Percentiles rank a stretch among this genome's conserved stretches.
Conservation (phyloP, 108 stramenopile species). For the Nitzschia sp. region DNA sequence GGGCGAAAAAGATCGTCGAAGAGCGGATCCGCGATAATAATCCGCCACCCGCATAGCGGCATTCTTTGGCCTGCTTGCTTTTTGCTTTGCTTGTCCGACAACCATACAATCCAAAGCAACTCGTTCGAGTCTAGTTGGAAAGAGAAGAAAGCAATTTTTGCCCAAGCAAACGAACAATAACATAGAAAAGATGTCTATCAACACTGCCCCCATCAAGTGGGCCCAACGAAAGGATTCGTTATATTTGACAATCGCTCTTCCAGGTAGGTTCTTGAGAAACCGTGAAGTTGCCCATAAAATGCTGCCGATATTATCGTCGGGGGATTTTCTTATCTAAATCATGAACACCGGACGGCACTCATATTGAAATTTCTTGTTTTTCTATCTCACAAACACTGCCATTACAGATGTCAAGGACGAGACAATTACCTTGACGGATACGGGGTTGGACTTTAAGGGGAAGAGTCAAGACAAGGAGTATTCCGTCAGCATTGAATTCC, state of each 20-base stretch:
- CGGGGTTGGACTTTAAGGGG: conserved; percentile 80
- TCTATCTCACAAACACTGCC: not conserved
- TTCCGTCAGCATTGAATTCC: conserved; percentile 86
- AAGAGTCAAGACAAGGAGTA: conserved; percentile 79
- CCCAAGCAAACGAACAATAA: conserved; percentile 13
- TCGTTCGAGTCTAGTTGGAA: no score
- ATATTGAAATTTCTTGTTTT: not conserved
- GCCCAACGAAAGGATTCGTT: conserved; percentile 92
- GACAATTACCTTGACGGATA: conserved; percentile 82
- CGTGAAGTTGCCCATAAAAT: not conserved
- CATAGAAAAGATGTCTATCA: conserved; percentile 38
- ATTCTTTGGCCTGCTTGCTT: no score
- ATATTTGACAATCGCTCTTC: conserved; percentile 89
- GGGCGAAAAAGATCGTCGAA: no score
- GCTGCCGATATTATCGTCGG: not conserved
- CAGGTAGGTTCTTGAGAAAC: conserved; percentile 50
- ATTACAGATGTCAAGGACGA: conserved; percentile 88
- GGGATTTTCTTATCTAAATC: not conserved
- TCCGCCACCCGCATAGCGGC: no score
- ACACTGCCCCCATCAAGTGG: conserved; percentile 92
- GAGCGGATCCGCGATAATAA: no score
- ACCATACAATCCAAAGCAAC: no score
- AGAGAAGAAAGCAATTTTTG: no score
- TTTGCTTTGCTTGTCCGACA: no score
- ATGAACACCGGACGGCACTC: no score